A percentile compares a stretch with the other conserved stretches of the same genome.
phyloP scores from a whole-genome alignment of 352 stramenopile genomes.

The Phytophthora pseudosyringae region DNA sequence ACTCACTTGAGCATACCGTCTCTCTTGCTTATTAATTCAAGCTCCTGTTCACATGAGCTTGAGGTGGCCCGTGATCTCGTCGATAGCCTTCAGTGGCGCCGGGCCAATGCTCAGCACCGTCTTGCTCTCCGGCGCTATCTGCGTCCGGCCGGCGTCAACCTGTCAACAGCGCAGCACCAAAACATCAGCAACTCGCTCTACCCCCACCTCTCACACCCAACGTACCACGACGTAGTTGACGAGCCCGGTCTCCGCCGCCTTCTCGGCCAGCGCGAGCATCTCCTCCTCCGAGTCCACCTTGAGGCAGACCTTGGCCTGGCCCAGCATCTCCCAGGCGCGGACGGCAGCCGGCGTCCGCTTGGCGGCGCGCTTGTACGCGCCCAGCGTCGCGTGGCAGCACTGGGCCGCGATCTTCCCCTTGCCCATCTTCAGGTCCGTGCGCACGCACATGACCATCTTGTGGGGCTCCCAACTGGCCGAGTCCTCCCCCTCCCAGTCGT shows the following conservation, averaged over 20 bases:
- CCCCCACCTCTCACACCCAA: constrained; percentile 4
- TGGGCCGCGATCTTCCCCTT: constrained; percentile 93
- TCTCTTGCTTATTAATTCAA: constrained; percentile 2
- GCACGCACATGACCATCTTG: constrained; percentile 96
- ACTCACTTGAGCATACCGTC: background rate
- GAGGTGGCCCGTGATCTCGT: constrained; percentile 81
- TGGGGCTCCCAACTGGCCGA: constrained; percentile 67
- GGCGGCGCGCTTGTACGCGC: constrained; percentile 94
- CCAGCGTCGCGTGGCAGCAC: constrained; percentile 92
- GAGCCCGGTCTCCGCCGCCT: constrained; percentile 65
- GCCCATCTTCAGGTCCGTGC: constrained; percentile 95
- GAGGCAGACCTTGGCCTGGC: constrained; percentile 87
- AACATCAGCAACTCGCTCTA: constrained; percentile 3
- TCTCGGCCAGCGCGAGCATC: constrained; percentile 71
- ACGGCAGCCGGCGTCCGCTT: constrained; percentile 78
- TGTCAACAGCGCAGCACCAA: constrained; percentile 23
- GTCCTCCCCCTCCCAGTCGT: constrained; percentile 77
- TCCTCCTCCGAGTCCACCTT: constrained; percentile 89
- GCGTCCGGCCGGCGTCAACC: constrained; percentile 82
- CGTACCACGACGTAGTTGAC: constrained; percentile 85
- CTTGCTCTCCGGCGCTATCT: constrained; percentile 88
- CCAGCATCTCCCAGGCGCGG: constrained; percentile 81
- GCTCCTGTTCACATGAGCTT: constrained; percentile 77
- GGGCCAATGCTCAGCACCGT: constrained; percentile 85
- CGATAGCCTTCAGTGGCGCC: constrained; percentile 67